Evolutionary conservation across 495 filamentous ascomycete genomes (phyloP).

Genomic region (Aspergillus nanangensis): DNA sequence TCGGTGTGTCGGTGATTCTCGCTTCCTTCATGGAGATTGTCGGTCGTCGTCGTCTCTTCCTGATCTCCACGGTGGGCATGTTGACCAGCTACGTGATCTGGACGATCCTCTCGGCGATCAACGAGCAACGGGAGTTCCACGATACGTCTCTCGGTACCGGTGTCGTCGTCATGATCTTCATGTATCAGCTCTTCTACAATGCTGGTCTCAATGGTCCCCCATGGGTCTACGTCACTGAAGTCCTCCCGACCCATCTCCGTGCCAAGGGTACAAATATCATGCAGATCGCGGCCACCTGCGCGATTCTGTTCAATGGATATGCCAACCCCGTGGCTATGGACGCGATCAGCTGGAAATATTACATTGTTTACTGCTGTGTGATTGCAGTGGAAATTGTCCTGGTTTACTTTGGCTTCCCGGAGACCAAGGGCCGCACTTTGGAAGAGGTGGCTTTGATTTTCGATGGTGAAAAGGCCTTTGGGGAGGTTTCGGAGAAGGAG

Average conservation of each 20-base stretch:
- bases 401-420: constrained; percentile 26
- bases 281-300: not conserved
- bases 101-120: constrained; percentile 20
- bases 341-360: constrained; percentile 33
- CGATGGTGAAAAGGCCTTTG: constrained; percentile 15
- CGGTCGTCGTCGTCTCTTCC: constrained; percentile 51
- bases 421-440: constrained; percentile 25
- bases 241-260: constrained; percentile 50
- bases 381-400: constrained; percentile 21
- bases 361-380: constrained; percentile 32
- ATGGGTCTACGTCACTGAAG: constrained; percentile 57
- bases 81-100: constrained; percentile 50
- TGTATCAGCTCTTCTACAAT: constrained; percentile 49
- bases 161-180: constrained; percentile 57
- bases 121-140: constrained; percentile 4
- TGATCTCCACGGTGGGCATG: constrained; percentile 50
- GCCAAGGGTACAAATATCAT: constrained; percentile 55
- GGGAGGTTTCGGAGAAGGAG: too few species aligned
- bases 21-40: constrained; percentile 55
- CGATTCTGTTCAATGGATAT: constrained; percentile 15
- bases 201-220: constrained; percentile 23
- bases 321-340: constrained; percentile 32
- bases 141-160: constrained; percentile 44
- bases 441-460: constrained; percentile 27
- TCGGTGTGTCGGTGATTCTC: constrained; percentile 41